These are phyloP conservation scores for Cladosporium phlei DNA, from an alignment of 2,329 filamentous ascomycete genomes.

Conservation along the genomic window DNA sequence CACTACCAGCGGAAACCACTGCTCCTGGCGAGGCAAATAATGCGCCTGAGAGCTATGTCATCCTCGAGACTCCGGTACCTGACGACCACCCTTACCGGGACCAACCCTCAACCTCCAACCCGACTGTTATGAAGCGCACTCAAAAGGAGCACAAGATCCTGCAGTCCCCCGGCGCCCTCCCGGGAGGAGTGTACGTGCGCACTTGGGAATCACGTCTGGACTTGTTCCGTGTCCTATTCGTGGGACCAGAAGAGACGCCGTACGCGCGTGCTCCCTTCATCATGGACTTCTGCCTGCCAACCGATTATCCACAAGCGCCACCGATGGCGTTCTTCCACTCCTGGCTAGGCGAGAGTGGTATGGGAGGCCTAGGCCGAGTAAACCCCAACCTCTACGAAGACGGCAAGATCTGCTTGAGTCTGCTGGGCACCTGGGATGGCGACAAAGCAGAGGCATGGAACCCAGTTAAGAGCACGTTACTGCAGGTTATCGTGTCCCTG, in stretches of 20 bases:
- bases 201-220: constrained; percentile 57
- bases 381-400: constrained; percentile 62
- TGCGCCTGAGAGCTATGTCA: constrained; percentile 22
- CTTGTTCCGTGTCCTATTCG: constrained; percentile 53
- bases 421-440: constrained; percentile 57
- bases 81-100: constrained; percentile 39
- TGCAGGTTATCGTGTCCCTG: constrained; percentile 42
- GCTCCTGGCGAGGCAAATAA: background rate
- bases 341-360: constrained; percentile 39
- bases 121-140: constrained; percentile 46
- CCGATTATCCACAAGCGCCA: constrained; percentile 48
- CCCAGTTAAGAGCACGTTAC: constrained; percentile 47
- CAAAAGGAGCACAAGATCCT: constrained; percentile 58
- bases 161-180: constrained; percentile 42
- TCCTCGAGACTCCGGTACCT: constrained; percentile 42
- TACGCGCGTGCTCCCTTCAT: constrained; percentile 59
- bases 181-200: constrained; percentile 53
- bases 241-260: constrained; percentile 56
- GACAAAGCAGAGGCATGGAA: constrained; percentile 53
- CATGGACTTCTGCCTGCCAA: constrained; percentile 52
- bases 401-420: constrained; percentile 56
- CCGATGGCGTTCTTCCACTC: constrained; percentile 56
- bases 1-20: background rate
- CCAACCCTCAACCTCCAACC: constrained; percentile 20
- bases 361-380: constrained; percentile 33